Evolutionary conservation across 192 early-diverging fungal genomes (phyloP).

Genomic region (Entomortierella beljakovae): DNA sequence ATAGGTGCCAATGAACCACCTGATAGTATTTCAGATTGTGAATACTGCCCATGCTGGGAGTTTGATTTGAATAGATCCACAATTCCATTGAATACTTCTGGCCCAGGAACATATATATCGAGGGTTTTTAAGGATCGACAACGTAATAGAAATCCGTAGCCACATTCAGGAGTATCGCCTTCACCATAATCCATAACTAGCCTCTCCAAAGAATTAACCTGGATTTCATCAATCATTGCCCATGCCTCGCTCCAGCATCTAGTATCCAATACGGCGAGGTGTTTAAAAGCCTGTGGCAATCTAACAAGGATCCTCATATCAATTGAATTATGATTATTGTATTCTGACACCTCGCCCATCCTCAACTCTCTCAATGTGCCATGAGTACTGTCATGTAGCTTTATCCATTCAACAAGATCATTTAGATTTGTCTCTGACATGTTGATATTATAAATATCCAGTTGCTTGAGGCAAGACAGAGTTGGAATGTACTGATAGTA

Average conservation of each 20-base stretch:
- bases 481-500: constrained; percentile 3
- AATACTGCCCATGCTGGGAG: background rate
- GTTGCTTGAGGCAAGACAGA: constrained; percentile 17
- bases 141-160: constrained; percentile 8
- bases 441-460: constrained; percentile 26
- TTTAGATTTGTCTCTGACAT: constrained; percentile 3
- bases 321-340: constrained; percentile 3
- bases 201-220: constrained; percentile 18
- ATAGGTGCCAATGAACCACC: background rate
- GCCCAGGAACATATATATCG: constrained; percentile 28
- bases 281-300: constrained; percentile 22
- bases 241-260: constrained; percentile 41
- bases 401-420: constrained; percentile 36
- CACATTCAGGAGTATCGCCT: constrained; percentile 2
- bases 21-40: background rate
- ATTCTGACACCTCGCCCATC: constrained; percentile 22
- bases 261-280: constrained; percentile 20
- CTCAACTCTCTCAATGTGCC: constrained; percentile 41
- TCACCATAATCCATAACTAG: constrained; percentile 40
- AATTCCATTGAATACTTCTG: constrained; percentile 17
- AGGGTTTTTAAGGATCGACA: constrained; percentile 25
- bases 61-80: constrained; percentile 8
- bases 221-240: constrained; percentile 33
- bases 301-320: constrained; percentile 9
- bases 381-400: constrained; percentile 12